phyloP scores from a whole-genome alignment of 2,329 filamentous ascomycete species.

The Colletotrichum sublineola region DNA sequence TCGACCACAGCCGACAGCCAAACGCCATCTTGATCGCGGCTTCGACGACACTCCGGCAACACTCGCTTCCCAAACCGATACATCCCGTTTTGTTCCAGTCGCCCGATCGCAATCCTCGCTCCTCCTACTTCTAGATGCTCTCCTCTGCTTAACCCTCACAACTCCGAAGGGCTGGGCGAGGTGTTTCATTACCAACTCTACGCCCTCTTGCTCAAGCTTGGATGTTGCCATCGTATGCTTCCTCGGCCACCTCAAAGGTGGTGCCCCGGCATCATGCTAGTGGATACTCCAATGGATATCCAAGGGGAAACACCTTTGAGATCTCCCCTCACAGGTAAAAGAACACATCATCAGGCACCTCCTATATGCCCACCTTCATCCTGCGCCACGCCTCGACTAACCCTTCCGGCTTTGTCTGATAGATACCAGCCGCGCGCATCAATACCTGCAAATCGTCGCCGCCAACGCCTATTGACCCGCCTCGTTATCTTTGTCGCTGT shows the following conservation, averaged over 20 bases:
- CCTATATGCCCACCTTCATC: neutral
- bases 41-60: neutral
- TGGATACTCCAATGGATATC: slow-evolving; percentile 88
- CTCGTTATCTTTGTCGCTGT: slow-evolving; percentile 68
- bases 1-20: slow-evolving; percentile 12
- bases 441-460: slow-evolving; percentile 77
- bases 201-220: slow-evolving; percentile 26
- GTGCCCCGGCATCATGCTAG: slow-evolving; percentile 85
- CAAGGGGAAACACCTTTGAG: slow-evolving; percentile 82
- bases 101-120: slow-evolving; percentile 14
- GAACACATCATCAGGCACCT: slow-evolving; percentile 29
- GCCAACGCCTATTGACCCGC: slow-evolving; percentile 79
- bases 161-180: slow-evolving; percentile 27
- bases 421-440: slow-evolving; percentile 90
- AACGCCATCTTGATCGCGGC: slow-evolving; percentile 12
- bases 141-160: slow-evolving; percentile 48
- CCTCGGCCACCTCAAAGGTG: slow-evolving; percentile 70
- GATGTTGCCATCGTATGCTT: slow-evolving; percentile 73
- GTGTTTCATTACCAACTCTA: slow-evolving; percentile 15
- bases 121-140: slow-evolving; percentile 45
- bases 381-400: slow-evolving; percentile 41
- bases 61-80: neutral
- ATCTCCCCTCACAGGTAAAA: slow-evolving; percentile 89
- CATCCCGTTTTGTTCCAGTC: neutral
- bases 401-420: slow-evolving; percentile 34